Base-by-base conservation (phyloP, 495 filamentous ascomycete genomes). In the Aspergillus haitiensis region DNA sequence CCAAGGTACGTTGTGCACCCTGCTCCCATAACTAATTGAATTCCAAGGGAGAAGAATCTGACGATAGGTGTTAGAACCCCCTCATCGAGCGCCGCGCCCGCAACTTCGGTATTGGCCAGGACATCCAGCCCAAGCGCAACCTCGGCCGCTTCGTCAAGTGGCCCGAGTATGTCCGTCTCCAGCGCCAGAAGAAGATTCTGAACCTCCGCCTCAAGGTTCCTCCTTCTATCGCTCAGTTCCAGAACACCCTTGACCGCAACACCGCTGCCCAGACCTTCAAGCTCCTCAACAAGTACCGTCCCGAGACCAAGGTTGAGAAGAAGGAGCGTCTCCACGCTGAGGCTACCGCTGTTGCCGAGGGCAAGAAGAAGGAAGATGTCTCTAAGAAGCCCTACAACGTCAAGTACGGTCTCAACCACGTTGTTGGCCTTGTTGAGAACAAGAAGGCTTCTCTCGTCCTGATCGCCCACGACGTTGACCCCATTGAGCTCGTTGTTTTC, bases 311-410 rank as follows among this genome's bases (percentile, higher is more conserved):
- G 86, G 80, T 84, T 63, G 94, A 98, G 88, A 99, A 99, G 91
- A 99, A 97, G 87, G 95, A 99, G 83, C 91, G 95, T 80, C 81
- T 99, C 65, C 85, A 87, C 76, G 91, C 96, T 85, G 95, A 99
- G 86, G 95, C 95, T 60, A 96, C 91, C 65, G 95, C 93, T 66
- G 86, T 98, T 73, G 83, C 89, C 74, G 92, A 98, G 77, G 95
- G 95, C 77, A 96, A 97, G 88, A 98, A 97, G 88, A 98, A 98
- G 90, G 95, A 98, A 84, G 94, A 97, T 75, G 93, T 95, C 70
- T 89, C 85, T 88, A 98, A 98, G 90, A 99, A 99, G 88, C 94
- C 94, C 69, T 98, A 97, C 80, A 82, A 89, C 70, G 94, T 93
- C 84, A 98, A 99, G 87, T 98, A 96, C 79, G 95, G 95, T 81